Base-by-base conservation (phyloP, 352 stramenopile genomes). In the Pythium guiyangense region DNA sequence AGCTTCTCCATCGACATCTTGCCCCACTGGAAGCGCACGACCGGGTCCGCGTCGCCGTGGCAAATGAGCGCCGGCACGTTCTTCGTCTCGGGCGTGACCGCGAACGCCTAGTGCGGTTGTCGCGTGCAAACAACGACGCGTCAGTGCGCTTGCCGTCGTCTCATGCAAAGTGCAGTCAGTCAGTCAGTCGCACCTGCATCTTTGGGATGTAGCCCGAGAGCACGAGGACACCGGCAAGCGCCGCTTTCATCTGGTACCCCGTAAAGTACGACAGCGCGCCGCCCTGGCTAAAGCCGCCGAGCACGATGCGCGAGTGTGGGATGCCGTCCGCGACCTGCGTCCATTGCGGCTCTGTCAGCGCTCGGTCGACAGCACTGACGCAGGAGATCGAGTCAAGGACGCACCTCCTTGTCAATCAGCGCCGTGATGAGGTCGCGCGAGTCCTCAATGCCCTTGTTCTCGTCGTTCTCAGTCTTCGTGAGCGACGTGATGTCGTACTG, bases 261-360 rank as follows among this genome's bases (percentile, higher is more conserved):
- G 79, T 92, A 60, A 86, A 90, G 0, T 98, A 70, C 47, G 78
- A 92, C 54, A 98, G 62, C 10, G 94, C 92, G 3, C 84, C 94
- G 25, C 96, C 94, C 63, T 98, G 95, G 56, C 77, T 96, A 69
- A 99, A 99, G 29, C 96, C 96, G 15, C 85, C 92, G 35, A 99
- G 69, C 6, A 98, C 85, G 60, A 98, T 97, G 22, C 90, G 90
- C 49, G 72, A 86, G 60, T 91, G 84, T 0, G 90, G 84, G 27
- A 98, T 88, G 29, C 83, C 83, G 22, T 31, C 65, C 17, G 57
- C 65, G 39, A 86, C 71, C 67, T 78, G 29, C 29, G 29, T 34
- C 29, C 29, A 34, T 34, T 34, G 29, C 29, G 6, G 29, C 6
- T 34, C 29, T 37, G 37, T 29, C 12, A 26, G 26, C 31, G 22